Evolutionary conservation across 805 yeast genomes (phyloP), one percentile per base, ranked within the genome.

Genomic region (Candida orba): DNA sequence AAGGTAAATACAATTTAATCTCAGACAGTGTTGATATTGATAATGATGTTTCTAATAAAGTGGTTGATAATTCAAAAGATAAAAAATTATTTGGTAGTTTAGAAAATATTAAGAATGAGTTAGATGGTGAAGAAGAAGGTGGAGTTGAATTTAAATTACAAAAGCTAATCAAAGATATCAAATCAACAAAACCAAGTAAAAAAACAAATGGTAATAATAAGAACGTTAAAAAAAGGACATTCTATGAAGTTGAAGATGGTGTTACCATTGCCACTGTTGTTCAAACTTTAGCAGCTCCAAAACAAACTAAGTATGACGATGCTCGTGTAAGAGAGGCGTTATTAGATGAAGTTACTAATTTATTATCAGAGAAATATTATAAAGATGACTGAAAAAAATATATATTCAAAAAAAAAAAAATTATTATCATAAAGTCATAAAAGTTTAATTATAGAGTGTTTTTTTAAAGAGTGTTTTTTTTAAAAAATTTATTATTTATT

Each of bases 261-360:
- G 41, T 18, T 31, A 56, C 60, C 8, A 46, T 51, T 14, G 61
- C 50, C 6, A 56, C 61, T 13, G 52, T 50, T 10, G 56, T 59
- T 3, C 63, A 58, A 39, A 63, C 60, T 9, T 27, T 33, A 9
- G 48, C 49, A 20, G 56, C 39, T 15, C 59, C 56, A 15, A 51
- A 48, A 31, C 51, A 51, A n/a, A 69, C 72, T 36, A 54, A 63
- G 36, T 58, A 63, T 25, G 65, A 65, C 5, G 58, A 55, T 41
- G 68, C 36, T 10, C 32, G 34, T 18, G 45, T 60, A 20, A 67
- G 65, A 43, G 66, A 58, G 48, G 62, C 60, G 6, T 24, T 27
- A 27, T 10, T 40, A 48, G 59, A 71, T 66, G 40, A 55, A 49
- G 51, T 68, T 14, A 35, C 32, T 24, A 54, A 44, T 25, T 36